Conservation (phyloP, 2,329 filamentous ascomycete species). For the Sporothrix brasiliensis region DNA sequence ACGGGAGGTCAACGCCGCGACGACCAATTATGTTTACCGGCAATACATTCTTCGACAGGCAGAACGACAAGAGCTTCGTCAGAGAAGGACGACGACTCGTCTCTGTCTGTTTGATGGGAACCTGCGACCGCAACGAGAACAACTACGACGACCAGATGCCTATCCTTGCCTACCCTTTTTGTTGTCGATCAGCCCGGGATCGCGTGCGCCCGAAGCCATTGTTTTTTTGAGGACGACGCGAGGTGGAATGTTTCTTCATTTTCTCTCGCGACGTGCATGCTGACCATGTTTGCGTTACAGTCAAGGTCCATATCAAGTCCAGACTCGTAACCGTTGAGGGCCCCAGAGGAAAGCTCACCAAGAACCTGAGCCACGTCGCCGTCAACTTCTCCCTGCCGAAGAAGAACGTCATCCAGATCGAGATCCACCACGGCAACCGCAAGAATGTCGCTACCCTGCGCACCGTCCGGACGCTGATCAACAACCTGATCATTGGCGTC, state of each 20-base stretch:
- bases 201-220: not conserved
- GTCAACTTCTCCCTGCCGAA: constrained; percentile 91
- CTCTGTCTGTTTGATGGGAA: no score
- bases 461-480: constrained; percentile 96
- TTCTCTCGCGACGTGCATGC: constrained; percentile 25
- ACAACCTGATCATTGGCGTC: constrained; percentile 98
- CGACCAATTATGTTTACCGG: not conserved
- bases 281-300: constrained; percentile 54
- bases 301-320: constrained; percentile 98
- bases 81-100: not conserved
- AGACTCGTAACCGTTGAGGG: constrained; percentile 96
- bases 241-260: not conserved
- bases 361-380: constrained; percentile 94
- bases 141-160: not conserved
- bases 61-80: not conserved
- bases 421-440: constrained; percentile 97
- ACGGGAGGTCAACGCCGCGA: not conserved
- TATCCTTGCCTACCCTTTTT: not conserved
- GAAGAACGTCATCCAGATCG: constrained; percentile 88
- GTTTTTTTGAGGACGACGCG: constrained; percentile 1
- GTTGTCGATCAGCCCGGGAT: not conserved
- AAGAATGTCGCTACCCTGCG: constrained; percentile 98
- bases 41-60: not conserved
- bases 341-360: constrained; percentile 91
- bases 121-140: not conserved